phyloP scores from a whole-genome alignment of 306 rosid species.

The Pyrus bretschneideri region DNA sequence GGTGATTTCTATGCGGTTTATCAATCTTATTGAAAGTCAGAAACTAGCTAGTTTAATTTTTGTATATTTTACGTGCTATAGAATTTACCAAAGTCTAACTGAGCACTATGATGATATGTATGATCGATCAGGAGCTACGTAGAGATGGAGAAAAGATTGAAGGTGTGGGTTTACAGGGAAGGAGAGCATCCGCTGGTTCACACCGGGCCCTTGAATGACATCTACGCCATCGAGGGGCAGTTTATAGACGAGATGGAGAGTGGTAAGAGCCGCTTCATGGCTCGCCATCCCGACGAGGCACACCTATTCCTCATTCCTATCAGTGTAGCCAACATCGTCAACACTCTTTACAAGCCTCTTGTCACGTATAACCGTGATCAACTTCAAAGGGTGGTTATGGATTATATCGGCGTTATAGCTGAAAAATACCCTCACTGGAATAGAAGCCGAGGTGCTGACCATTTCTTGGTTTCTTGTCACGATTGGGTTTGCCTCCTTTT shows the following conservation, averaged over 20 bases:
- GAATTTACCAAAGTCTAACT: background rate
- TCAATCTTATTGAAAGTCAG: background rate
- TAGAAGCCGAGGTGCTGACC: conserved; percentile 58
- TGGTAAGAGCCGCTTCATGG: conserved; percentile 33
- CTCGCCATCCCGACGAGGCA: conserved; percentile 58
- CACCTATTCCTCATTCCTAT: conserved; percentile 55
- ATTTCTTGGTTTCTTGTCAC: conserved; percentile 66
- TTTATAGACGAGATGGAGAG: conserved; percentile 55
- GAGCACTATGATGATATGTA: background rate
- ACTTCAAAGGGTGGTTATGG: conserved; percentile 34
- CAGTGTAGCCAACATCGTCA: conserved; percentile 39
- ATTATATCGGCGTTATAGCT: conserved; percentile 42
- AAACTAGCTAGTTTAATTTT: background rate
- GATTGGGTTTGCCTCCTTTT: conserved; percentile 49
- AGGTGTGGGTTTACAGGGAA: conserved; percentile 70
- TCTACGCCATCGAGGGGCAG: conserved; percentile 63
- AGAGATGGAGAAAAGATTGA: conserved; percentile 77
- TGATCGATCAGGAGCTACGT: conserved; percentile 45
- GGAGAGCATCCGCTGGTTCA: conserved; percentile 64
- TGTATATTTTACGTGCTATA: background rate
- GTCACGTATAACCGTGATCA: conserved; percentile 33
- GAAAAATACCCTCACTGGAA: conserved; percentile 57
- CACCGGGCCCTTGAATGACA: conserved; percentile 46
- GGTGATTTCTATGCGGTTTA: background rate
- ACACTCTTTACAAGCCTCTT: conserved; percentile 37